Conservation (phyloP, 2,329 filamentous ascomycete genomes). For the Sclerotinia trifoliorum region DNA sequence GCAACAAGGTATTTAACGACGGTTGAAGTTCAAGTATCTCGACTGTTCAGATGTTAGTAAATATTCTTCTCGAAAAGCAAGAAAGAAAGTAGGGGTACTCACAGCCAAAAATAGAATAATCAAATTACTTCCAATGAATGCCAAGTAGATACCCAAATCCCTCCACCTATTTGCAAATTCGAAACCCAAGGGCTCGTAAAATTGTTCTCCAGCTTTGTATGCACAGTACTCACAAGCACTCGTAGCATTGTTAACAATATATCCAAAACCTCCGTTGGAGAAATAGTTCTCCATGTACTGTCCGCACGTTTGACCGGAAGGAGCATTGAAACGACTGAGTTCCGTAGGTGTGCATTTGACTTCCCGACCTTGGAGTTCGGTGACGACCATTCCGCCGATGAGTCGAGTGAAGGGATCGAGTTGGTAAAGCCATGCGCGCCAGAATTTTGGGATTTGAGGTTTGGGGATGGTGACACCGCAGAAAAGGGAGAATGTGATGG, state of each 20-base stretch:
- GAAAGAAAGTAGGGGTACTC: slow-evolving; percentile 24
- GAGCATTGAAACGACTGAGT: slow-evolving; percentile 67
- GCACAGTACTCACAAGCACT: slow-evolving; percentile 77
- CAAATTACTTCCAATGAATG: slow-evolving; percentile 76
- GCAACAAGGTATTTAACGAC: slow-evolving; percentile 38
- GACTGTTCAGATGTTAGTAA: slow-evolving; percentile 31
- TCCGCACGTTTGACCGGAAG: slow-evolving; percentile 64
- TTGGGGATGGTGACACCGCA: slow-evolving; percentile 82
- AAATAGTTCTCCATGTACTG: slow-evolving; percentile 76
- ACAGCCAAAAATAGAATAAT: slow-evolving; percentile 57
- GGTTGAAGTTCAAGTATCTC: slow-evolving; percentile 48
- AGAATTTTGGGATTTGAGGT: slow-evolving; percentile 74
- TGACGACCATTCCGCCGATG: slow-evolving; percentile 76
- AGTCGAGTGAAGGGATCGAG: slow-evolving; percentile 81
- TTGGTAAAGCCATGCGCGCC: slow-evolving; percentile 78
- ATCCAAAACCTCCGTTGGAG: slow-evolving; percentile 64
- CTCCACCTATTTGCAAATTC: slow-evolving; percentile 71
- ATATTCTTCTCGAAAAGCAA: not conserved
- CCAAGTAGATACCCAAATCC: slow-evolving; percentile 74
- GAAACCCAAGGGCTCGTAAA: slow-evolving; percentile 67
- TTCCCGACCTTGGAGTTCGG: slow-evolving; percentile 64
- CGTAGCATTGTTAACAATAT: slow-evolving; percentile 65
- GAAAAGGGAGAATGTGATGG: slow-evolving; percentile 81
- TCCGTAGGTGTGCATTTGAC: slow-evolving; percentile 63
- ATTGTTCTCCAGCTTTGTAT: slow-evolving; percentile 76